These are phyloP conservation scores for Penicillium daleae DNA, from an alignment of 495 filamentous ascomycete species.

Conservation along the genomic window DNA sequence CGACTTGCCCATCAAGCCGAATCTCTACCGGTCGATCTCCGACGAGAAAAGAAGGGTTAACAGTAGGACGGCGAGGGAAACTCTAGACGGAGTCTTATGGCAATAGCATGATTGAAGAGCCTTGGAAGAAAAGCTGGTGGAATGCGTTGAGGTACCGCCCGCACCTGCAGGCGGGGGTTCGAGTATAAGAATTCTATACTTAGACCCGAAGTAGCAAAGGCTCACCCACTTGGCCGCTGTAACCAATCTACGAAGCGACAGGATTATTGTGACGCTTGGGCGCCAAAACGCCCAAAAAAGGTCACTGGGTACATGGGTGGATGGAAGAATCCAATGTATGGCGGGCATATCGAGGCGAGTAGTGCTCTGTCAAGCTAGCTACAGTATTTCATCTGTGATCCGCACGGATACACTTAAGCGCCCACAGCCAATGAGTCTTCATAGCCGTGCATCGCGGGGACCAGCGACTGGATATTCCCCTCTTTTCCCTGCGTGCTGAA, in stretches of 20 bases:
- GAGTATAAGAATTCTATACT: constrained; percentile 32
- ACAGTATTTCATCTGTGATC: constrained; percentile 23
- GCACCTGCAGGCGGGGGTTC: constrained; percentile 14
- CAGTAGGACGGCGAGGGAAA: background rate
- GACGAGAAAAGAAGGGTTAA: background rate
- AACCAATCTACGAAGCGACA: constrained; percentile 7
- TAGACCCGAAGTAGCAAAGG: constrained; percentile 15
- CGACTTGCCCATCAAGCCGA: background rate
- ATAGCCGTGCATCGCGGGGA: background rate
- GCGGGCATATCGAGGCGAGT: constrained; percentile 14
- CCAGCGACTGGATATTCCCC: constrained; percentile 17
- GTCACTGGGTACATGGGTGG: constrained; percentile 5
- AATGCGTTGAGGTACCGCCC: constrained; percentile 2
- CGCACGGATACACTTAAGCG: constrained; percentile 28
- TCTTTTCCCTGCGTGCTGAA: constrained; percentile 16
- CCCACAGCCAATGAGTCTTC: constrained; percentile 22
- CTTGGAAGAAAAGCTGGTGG: constrained; percentile 10
- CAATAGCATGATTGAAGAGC: constrained; percentile 17
- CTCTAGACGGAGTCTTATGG: constrained; percentile 4
- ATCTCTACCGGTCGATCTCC: background rate
- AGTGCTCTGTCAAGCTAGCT: background rate
- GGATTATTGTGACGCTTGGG: constrained; percentile 23
- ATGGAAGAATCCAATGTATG: background rate
- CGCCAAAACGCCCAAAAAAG: constrained; percentile 22
- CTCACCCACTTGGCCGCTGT: background rate